Base-by-base conservation (phyloP, 352 stramenopile genomes). In the Pythium coloratum region DNA sequence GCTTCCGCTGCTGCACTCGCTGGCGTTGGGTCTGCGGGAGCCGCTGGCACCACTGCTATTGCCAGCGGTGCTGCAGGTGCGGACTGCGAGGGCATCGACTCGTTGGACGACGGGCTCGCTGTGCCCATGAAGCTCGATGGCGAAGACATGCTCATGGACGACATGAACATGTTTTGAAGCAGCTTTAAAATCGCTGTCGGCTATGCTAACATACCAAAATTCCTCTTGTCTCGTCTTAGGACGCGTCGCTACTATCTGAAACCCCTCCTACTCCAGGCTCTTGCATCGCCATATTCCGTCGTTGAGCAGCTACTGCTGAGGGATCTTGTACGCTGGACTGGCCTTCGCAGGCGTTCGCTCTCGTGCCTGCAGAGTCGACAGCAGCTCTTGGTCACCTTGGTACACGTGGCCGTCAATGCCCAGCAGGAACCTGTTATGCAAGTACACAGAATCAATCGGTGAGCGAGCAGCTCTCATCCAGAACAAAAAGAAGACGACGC, bases 371-470 rank as follows among this genome's bases (percentile, higher is more conserved):
- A 75, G 62, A 24, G 77, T 72, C 12, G 49, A 64, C 13, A 91
- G 69, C 34, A 91, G 42, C 49, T 91, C 80, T 16, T 78, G 78
- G 55, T 94, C 87, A 28, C 79, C 87, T 67, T 94, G 85, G 32
- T 93, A 95, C 24, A 95, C 78, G 55, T 91, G 85, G 14, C 85
- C 87, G 68, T 94, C 85, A n/a, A 92, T 76, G 16, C 87, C 87
- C 13, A 95, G 70, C 30, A 95, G 55, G 38, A 92, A 95, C 20
- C 85, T 92, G 36, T 49, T 42, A 33, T 30, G 24, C 36, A 73
- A 7, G 4, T 10, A 14, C 44, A 73, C 61, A 67, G 68, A 4
- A 24, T 58, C 30, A 53, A 34, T 49, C 38, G 46, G 58, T 28
- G 30, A 55, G 20, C 59, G 54, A 46, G 46, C 54, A 18, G 6